Evolutionary conservation across 2,329 filamentous ascomycete genomes (phyloP), one percentile per base, ranked within the genome.

Genomic region (Blumeriella jaapii): DNA sequence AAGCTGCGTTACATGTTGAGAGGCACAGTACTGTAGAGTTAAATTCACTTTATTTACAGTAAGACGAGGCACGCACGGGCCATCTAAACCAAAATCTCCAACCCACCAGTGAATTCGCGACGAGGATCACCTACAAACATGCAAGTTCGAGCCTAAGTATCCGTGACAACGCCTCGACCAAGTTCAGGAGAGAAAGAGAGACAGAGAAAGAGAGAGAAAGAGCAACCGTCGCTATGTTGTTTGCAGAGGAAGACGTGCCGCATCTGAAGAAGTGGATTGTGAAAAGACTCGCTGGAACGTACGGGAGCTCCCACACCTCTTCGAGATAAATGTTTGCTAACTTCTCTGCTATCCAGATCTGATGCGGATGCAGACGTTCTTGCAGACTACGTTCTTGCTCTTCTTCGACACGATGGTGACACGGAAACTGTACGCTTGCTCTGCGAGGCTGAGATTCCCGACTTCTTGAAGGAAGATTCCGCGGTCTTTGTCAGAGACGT

Each of bases 311-410:
- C n/a, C 26, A 17, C 19, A 19, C 19, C 37, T 20, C 12, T 36
- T 27, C 18, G 13, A 16, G 20, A 9, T 25, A n/a, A 24, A 6
- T 29, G n/a, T 16, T 29, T 26, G 15, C 34, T 35, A 34, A 36
- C 13, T 36, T 40, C 27, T 19, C 31, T 16, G 16, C 31, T 39
- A n/a, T 30, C 17, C 44, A 84, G 81, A 34, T 83, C 80, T 17
- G 82, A 87, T 51, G 82, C 81, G 32, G 83, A 91, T 55, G 72
- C 78, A 19, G 82, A 86, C 51, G 81, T 89, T 4, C 74, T 91
- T 3, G 82, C 82, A 29, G 83, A 91, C 50, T 91, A 87, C 55
- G 78, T 89, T n/a, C 67, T 87, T 42, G 82, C 81, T 5, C 69
- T 91, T 13, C 61, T 89, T 29, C 71, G 73, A 36, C 76, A 81